Evolutionary conservation across 139 green algal genomes (phyloP).

Genomic region (Tetradesmus obliquus): DNA sequence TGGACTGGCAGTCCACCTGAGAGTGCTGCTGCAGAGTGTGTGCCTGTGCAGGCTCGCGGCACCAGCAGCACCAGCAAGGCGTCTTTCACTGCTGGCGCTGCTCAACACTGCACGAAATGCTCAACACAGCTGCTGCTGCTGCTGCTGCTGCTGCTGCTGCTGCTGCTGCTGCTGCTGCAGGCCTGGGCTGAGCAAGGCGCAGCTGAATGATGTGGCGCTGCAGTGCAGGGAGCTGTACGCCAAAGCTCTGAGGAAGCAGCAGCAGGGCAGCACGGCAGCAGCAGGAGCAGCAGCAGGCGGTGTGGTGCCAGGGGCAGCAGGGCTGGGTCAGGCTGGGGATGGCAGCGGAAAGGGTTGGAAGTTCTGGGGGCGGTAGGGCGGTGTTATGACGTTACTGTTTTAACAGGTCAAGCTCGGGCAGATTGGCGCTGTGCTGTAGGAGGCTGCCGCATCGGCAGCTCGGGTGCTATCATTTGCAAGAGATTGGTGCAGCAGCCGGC

Average conservation of each 20-base stretch:
- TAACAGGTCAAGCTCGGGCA: background rate
- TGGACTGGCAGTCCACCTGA: too few relatives aligned
- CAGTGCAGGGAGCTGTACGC: conserved; percentile 37
- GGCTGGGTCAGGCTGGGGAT: background rate
- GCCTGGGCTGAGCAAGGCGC: conserved; percentile 16
- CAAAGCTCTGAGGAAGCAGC: conserved; percentile 8
- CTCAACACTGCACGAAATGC: background rate
- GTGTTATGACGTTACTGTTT: background rate
- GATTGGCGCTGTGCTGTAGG: too few relatives aligned
- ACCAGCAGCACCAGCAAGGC: background rate
- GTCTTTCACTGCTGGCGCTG: background rate
- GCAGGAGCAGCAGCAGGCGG: background rate
- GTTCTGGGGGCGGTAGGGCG: conserved; percentile 23
- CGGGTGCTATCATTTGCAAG: too few relatives aligned
- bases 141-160: background rate
- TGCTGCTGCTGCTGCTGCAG: conserved; percentile 2
- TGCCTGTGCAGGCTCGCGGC: background rate
- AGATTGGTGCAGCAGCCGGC: too few relatives aligned
- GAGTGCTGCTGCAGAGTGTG: too few relatives aligned
- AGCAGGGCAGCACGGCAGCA: background rate
- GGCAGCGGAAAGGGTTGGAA: conserved; percentile 35
- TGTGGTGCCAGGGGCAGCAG: background rate
- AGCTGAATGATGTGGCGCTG: background rate
- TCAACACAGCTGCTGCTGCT: background rate
- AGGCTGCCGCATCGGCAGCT: too few relatives aligned